Conservation (phyloP, 2,329 filamentous ascomycete genomes). For the Colletotrichum sp. region DNA sequence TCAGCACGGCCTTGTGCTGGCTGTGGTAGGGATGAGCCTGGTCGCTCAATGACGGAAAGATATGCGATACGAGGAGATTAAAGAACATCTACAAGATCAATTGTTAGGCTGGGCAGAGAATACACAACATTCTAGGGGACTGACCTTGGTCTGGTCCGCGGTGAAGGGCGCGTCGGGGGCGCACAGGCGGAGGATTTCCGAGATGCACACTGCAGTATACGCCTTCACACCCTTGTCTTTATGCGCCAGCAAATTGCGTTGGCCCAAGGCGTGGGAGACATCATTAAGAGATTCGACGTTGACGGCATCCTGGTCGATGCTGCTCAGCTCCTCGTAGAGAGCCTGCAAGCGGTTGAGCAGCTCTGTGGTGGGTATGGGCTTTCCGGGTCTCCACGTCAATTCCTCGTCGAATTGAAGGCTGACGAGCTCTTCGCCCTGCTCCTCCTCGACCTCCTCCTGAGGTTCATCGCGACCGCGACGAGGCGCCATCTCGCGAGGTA, state of each 20-base stretch:
- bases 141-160: constrained; percentile 85
- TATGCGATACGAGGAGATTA: constrained; percentile 81
- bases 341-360: constrained; percentile 81
- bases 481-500: constrained; percentile 16
- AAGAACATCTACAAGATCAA: constrained; percentile 79
- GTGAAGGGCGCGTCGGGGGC: constrained; percentile 96
- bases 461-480: constrained; percentile 20
- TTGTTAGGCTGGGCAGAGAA: not conserved
- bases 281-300: constrained; percentile 83
- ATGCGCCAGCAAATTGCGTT: constrained; percentile 82
- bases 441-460: constrained; percentile 22
- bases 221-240: constrained; percentile 94
- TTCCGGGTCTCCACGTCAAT: constrained; percentile 90
- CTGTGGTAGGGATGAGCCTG: constrained; percentile 89
- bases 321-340: constrained; percentile 81
- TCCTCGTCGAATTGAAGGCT: constrained; percentile 82
- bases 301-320: constrained; percentile 86
- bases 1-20: constrained; percentile 90
- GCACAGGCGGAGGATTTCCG: constrained; percentile 91
- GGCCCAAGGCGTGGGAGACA: constrained; percentile 84
- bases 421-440: constrained; percentile 30
- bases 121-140: constrained; percentile 23
- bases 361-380: constrained; percentile 83
- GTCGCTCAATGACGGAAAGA: constrained; percentile 85
- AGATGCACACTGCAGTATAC: constrained; percentile 85